Evolutionary conservation across 164 flowering plant genomes (phyloP).

Genomic region (Tinospora cordifolia): DNA sequence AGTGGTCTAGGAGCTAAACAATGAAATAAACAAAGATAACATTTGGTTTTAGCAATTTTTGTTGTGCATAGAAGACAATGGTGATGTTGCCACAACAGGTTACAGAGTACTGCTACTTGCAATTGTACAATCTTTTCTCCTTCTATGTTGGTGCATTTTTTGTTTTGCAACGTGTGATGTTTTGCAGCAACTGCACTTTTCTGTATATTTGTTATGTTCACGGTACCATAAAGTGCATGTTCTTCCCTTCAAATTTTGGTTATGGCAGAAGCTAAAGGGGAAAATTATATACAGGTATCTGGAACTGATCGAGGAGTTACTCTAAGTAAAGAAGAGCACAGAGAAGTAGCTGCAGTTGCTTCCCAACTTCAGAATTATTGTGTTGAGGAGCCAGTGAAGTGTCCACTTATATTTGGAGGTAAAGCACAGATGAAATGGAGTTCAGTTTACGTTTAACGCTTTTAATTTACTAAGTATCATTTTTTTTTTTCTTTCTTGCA

Average conservation of each 20-base stretch:
- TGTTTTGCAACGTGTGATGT: too few species aligned
- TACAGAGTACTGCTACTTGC: too few species aligned
- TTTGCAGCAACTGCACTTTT: too few species aligned
- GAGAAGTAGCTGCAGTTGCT: slow-evolving; percentile 63
- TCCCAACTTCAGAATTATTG: slow-evolving; percentile 53
- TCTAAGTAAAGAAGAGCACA: slow-evolving; percentile 47
- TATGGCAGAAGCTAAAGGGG: background rate
- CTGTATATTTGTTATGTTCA: background rate
- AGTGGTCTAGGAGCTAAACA: too few species aligned
- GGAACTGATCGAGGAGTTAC: slow-evolving; percentile 74
- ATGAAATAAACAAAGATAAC: too few species aligned
- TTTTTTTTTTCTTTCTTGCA: background rate
- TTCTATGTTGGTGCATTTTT: too few species aligned
- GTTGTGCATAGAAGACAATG: too few species aligned
- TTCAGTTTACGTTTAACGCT: background rate
- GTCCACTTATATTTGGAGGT: slow-evolving; percentile 98
- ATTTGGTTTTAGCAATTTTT: too few species aligned
- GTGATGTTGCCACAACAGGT: too few species aligned
- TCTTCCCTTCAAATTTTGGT: background rate
- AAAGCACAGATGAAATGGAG: slow-evolving; percentile 9
- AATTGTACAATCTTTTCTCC: too few species aligned
- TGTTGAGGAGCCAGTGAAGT: slow-evolving; percentile 70
- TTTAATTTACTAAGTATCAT: background rate
- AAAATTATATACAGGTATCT: slow-evolving; percentile 37
- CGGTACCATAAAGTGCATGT: background rate